Base-by-base conservation (phyloP, 495 filamentous ascomycete species). In the Aspergillus kassunensis region DNA sequence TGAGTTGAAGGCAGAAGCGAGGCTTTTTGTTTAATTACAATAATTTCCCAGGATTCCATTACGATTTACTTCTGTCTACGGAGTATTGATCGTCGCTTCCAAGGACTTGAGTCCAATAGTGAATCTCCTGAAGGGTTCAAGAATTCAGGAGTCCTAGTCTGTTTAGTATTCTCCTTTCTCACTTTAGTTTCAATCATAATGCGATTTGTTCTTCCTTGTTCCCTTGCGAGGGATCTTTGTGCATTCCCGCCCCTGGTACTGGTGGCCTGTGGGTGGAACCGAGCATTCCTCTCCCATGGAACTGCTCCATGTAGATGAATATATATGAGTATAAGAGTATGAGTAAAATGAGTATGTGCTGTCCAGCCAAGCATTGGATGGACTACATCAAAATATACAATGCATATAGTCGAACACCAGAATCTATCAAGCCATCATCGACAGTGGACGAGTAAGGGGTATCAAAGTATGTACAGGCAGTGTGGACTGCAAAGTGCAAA, bases 381-480 rank as follows among this genome's bases (percentile, higher is more conserved):
- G 16, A 45, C 51, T 35, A 23, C 20, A 24, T 10, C 16, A 27
- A 7, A 39, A 41, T 41, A 33, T 45, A 45, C 24, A 33, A 16
- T 45, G 42, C 42, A 43, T 37, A 49, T 18, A 33, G 25, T 30
- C 30, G 45, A 39, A 31, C 47, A 41, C 49, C 42, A 21, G 24
- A 29, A 15, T 46, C 29, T 35, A 33, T 16, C 19, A 49, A 49
- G 19, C 33, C 15, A 25, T 46, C 51, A 53, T 27, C 16, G 37
- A 57, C 53, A 54, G 51, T 27, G 30, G 30, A 33, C 30, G 30
- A n/a, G 55, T 51, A 56, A 59, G 58, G 62, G 62, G 62, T 62
- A 65, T 65, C 62, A 57, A 61, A 57, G 30, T 39, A 43, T 52
- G 54, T 55, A 56, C 43, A 54, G 55, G 48, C 46, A 54, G 53